Evolutionary conservation across 352 stramenopile genomes (phyloP).

Genomic region (Phytophthora syringae): DNA sequence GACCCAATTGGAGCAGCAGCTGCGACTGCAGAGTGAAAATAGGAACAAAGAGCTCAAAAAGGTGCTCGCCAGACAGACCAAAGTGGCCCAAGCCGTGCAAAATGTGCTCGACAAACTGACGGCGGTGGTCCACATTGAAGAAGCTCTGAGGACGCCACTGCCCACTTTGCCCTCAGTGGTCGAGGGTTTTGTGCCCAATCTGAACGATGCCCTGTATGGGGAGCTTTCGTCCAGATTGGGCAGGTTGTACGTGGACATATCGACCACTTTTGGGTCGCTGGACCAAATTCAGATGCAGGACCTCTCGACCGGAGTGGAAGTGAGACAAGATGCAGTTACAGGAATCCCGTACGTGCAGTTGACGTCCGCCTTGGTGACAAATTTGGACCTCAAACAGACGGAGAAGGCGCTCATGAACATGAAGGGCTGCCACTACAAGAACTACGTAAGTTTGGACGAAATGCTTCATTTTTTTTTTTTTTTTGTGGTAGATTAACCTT

Average conservation of each 20-base stretch:
- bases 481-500: not conserved
- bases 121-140: conserved; percentile 29
- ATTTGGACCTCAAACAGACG: conserved; percentile 2
- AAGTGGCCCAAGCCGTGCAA: conserved; percentile 14
- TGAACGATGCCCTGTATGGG: conserved; percentile 27
- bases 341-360: conserved; percentile 28
- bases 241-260: conserved; percentile 17
- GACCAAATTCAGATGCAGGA: not conserved
- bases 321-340: conserved; percentile 14
- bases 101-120: conserved; percentile 15
- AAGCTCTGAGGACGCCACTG: conserved; percentile 17
- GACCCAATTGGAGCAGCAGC: conserved; percentile 16
- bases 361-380: not conserved
- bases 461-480: not conserved
- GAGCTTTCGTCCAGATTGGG: conserved; percentile 20
- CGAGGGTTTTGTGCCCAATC: conserved; percentile 24
- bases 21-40: conserved; percentile 18
- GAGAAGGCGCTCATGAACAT: conserved; percentile 5
- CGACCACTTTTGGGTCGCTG: not conserved
- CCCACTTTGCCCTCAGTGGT: conserved; percentile 10
- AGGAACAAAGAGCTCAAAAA: conserved; percentile 14
- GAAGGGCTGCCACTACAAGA: conserved; percentile 19
- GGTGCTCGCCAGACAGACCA: conserved; percentile 20
- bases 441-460: conserved; percentile 17
- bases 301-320: conserved; percentile 10